phyloP scores from a whole-genome alignment of 768 basidiomycete species.

The Termitomyces sp. region DNA sequence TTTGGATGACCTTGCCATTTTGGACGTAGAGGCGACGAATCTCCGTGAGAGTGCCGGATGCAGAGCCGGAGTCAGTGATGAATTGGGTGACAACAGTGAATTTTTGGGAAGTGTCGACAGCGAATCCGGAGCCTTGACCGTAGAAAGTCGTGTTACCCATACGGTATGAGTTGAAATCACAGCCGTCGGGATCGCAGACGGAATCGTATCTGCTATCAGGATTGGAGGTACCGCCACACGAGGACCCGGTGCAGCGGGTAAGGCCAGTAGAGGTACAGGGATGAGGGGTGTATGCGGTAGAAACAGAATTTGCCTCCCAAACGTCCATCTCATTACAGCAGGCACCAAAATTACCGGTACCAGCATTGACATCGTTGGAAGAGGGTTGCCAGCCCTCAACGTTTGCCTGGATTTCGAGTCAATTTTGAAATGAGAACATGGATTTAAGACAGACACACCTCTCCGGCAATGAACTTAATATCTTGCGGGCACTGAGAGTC shows the following conservation, averaged over 20 bases:
- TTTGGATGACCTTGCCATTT: slow-evolving; percentile 36
- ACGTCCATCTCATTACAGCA: slow-evolving; percentile 57
- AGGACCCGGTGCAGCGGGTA: slow-evolving; percentile 33
- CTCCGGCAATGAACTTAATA: slow-evolving; percentile 58
- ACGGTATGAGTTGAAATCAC: slow-evolving; percentile 57
- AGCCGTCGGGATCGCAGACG: slow-evolving; percentile 25
- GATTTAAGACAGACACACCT: slow-evolving; percentile 23
- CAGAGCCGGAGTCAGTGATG: slow-evolving; percentile 39
- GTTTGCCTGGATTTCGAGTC: slow-evolving; percentile 19
- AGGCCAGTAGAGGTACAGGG: slow-evolving; percentile 35
- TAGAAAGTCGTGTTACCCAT: slow-evolving; percentile 42
- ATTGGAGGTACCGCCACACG: slow-evolving; percentile 24
- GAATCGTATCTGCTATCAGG: slow-evolving; percentile 29
- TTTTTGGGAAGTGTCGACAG: slow-evolving; percentile 42
- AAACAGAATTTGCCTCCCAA: slow-evolving; percentile 51
- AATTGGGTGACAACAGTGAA: slow-evolving; percentile 60
- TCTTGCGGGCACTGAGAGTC: slow-evolving; percentile 60
- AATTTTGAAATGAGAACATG: neutral
- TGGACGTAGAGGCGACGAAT: slow-evolving; percentile 37
- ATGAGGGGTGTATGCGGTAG: slow-evolving; percentile 52
- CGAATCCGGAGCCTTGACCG: slow-evolving; percentile 33
- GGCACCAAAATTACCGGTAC: slow-evolving; percentile 37
- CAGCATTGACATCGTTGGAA: slow-evolving; percentile 36
- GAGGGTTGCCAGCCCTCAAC: slow-evolving; percentile 9
- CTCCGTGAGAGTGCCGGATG: slow-evolving; percentile 42